Evolutionary conservation across 1,139 yeast genomes (phyloP).

Genomic region (Arxiozyma bovina): DNA sequence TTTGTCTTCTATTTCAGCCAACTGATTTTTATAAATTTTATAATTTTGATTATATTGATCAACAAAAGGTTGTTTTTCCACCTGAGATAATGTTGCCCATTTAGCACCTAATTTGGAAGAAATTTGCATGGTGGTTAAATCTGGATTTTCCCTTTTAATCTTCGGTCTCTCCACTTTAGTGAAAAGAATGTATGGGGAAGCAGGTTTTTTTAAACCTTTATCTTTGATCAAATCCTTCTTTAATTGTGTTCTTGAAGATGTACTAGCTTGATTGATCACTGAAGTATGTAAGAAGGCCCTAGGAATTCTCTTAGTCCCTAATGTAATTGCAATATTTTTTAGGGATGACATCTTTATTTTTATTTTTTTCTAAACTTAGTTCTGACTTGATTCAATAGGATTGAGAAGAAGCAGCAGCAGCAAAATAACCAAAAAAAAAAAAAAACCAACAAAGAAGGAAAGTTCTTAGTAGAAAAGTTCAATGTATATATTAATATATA

Average conservation of each 20-base stretch:
- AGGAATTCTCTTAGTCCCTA: background rate
- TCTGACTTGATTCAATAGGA: background rate
- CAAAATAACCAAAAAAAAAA: background rate
- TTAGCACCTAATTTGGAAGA: constrained; percentile 19
- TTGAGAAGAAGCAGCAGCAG: no score
- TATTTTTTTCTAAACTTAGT: background rate
- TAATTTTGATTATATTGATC: constrained; percentile 7
- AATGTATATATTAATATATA: no score
- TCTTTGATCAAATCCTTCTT: background rate
- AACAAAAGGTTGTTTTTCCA: constrained; percentile 17
- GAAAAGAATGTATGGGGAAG: constrained; percentile 20
- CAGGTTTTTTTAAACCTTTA: constrained; percentile 29
- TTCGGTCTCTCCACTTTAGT: constrained; percentile 13
- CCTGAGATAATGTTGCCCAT: constrained; percentile 25
- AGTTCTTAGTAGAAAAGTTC: no score
- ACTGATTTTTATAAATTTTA: constrained; percentile 9
- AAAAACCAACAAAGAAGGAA: no score
- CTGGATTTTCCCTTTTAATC: constrained; percentile 18
- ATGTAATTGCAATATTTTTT: background rate
- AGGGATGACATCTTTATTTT: background rate
- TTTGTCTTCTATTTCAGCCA: constrained; percentile 8
- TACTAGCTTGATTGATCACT: background rate
- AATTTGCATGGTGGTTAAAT: constrained; percentile 14
- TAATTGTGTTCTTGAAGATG: background rate
- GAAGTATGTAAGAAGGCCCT: background rate